Percentiles rank a stretch among this genome's conserved stretches.
Conservation (phyloP, 2,329 filamentous ascomycete species). For the Aspergillus awamori region DNA sequence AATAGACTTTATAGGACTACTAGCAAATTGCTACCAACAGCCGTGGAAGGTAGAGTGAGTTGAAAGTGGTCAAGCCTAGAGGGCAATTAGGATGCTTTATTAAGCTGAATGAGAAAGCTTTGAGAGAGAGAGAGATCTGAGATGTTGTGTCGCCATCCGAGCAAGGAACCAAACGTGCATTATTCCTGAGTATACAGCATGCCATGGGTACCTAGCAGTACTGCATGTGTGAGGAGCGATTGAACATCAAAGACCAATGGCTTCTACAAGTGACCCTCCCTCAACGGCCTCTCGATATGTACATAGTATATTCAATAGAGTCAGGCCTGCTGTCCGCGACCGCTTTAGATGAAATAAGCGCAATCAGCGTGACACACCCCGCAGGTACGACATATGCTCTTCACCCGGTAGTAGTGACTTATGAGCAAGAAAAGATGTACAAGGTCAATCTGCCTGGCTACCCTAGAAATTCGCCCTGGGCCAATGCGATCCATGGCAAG, state of each 20-base stretch:
- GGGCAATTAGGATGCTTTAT: too few species aligned
- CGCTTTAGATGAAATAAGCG: neutral
- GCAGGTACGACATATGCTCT: neutral
- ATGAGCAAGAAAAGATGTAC: neutral
- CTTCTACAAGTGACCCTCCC: too few species aligned
- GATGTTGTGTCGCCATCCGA: neutral
- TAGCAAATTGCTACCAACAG: too few species aligned
- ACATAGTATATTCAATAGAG: neutral
- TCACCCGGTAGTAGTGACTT: neutral
- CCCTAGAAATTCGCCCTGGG: conserved; percentile 44
- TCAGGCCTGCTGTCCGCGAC: neutral
- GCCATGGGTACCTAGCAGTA: neutral
- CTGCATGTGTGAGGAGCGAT: neutral
- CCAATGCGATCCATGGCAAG: conserved; percentile 43
- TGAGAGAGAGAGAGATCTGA: too few species aligned
- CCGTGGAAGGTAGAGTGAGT: too few species aligned
- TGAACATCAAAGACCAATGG: neutral
- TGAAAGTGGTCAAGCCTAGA: too few species aligned
- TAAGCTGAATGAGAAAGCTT: too few species aligned
- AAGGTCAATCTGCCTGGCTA: conserved; percentile 16
- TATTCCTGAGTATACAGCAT: neutral
- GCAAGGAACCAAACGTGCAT: neutral
- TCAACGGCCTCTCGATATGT: too few species aligned
- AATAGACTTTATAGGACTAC: too few species aligned
- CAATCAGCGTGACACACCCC: neutral